phyloP scores from a whole-genome alignment of 495 filamentous ascomycete species.

The Letharia lupina region DNA sequence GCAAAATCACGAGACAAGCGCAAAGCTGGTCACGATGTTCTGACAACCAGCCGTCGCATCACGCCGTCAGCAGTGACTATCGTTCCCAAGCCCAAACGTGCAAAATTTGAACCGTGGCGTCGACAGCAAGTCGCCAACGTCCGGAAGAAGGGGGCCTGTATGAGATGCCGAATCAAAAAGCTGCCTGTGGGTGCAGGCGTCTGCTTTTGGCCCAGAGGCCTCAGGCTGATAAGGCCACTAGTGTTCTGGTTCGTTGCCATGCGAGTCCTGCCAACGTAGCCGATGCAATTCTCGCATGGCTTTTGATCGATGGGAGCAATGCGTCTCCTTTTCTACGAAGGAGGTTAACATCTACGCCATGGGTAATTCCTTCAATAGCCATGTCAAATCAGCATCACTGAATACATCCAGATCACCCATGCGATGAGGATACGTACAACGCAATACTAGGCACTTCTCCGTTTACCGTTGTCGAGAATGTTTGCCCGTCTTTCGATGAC shows the following conservation, averaged over 20 bases:
- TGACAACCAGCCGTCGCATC: background rate
- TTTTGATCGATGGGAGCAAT: slow-evolving; percentile 10
- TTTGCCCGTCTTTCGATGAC: too few relatives aligned
- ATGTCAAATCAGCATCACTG: background rate
- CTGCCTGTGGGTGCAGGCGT: background rate
- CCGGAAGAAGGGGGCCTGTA: slow-evolving; percentile 10
- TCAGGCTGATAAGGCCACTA: background rate
- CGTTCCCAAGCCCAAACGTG: slow-evolving; percentile 5
- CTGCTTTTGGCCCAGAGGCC: background rate
- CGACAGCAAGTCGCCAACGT: slow-evolving; percentile 8
- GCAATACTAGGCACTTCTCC: background rate
- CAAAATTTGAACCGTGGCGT: slow-evolving; percentile 1
- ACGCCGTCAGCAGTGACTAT: background rate
- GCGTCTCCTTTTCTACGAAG: slow-evolving; percentile 8
- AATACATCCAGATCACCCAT: slow-evolving; percentile 1
- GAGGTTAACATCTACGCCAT: slow-evolving; percentile 3
- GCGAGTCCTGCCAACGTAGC: slow-evolving; percentile 3
- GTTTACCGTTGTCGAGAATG: background rate
- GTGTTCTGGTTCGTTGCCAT: slow-evolving; percentile 10
- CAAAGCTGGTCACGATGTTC: background rate
- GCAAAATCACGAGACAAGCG: background rate
- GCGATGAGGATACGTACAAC: background rate
- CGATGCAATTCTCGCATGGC: background rate
- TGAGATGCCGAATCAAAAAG: slow-evolving; percentile 9
- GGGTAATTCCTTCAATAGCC: background rate